Conservation (phyloP, 75 land plant genomes). For the Cryptomeria japonica region DNA sequence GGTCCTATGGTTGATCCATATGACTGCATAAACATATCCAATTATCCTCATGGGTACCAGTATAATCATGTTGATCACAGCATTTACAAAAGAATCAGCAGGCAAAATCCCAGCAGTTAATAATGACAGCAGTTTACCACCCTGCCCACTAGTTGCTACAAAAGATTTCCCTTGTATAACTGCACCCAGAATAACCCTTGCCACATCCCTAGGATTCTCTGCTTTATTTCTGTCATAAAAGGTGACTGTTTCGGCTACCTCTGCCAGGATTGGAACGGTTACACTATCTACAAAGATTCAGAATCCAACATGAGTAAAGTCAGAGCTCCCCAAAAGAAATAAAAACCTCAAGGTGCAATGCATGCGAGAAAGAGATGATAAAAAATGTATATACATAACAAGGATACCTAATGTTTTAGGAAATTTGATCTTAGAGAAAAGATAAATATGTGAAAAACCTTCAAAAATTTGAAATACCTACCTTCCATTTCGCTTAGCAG, state of each 20-base stretch:
- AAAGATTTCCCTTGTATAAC: not conserved
- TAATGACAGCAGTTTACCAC: not conserved
- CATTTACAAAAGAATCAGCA: not conserved
- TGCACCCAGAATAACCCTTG: not conserved
- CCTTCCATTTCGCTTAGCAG: conserved; percentile 21
- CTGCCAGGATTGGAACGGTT: not conserved
- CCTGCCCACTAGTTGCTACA: too few species aligned
- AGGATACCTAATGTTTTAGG: too few species aligned
- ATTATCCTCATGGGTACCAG: not conserved
- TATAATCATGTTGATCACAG: not conserved
- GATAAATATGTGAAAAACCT: not conserved
- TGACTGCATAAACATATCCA: not conserved
- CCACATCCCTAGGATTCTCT: not conserved
- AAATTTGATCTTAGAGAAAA: not conserved
- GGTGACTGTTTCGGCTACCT: not conserved
- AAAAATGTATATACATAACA: too few species aligned
- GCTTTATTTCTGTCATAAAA: conserved; percentile 13
- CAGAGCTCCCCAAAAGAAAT: not conserved
- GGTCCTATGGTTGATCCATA: conserved; percentile 9
- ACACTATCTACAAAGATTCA: not conserved
- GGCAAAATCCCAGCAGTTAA: not conserved
- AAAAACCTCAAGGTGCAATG: not conserved
- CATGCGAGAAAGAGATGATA: not conserved
- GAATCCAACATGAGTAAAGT: not conserved
- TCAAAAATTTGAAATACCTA: not conserved